These are phyloP conservation scores for Pythium periplocum DNA, from an alignment of 352 stramenopile species.

Conservation along the genomic window DNA sequence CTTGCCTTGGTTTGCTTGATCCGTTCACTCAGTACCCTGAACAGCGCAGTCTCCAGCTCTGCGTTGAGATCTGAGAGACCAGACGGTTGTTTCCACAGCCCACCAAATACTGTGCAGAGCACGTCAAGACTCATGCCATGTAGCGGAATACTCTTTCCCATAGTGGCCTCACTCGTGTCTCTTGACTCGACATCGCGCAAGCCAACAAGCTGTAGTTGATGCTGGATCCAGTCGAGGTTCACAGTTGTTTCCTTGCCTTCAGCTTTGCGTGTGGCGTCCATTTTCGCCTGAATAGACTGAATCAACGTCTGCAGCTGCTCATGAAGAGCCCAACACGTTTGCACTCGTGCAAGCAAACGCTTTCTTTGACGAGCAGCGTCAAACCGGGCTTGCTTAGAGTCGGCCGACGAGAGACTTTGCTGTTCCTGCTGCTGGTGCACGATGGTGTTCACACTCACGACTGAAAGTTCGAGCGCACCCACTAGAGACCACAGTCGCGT, in stretches of 20 bases:
- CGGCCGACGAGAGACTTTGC: conserved; percentile 12
- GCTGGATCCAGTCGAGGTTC: not conserved
- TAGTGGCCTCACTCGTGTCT: not conserved
- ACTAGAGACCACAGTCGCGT: conserved; percentile 31
- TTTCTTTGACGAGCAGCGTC: conserved; percentile 7
- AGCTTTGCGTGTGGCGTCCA: not conserved
- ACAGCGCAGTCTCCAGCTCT: conserved; percentile 40
- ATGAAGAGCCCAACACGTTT: conserved; percentile 39
- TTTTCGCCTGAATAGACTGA: too few relatives aligned
- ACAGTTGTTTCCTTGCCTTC: conserved; percentile 1
- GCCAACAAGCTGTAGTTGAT: conserved; percentile 12
- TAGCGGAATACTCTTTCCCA: conserved; percentile 12
- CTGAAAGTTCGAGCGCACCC: conserved; percentile 38
- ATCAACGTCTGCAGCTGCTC: conserved; percentile 22
- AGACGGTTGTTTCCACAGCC: conserved; percentile 29
- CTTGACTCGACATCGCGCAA: not conserved
- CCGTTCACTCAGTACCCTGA: conserved; percentile 19
- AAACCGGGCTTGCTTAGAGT: too few relatives aligned
- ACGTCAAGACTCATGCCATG: conserved; percentile 45
- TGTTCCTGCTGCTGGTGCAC: not conserved
- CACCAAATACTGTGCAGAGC: conserved; percentile 44
- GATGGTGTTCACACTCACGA: conserved; percentile 21
- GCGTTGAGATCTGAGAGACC: conserved; percentile 3
- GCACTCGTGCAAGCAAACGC: conserved; percentile 23
- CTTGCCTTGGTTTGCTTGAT: too few relatives aligned